phyloP scores from a whole-genome alignment of 441 rosid genomes.

The Gossypium trilobum region DNA sequence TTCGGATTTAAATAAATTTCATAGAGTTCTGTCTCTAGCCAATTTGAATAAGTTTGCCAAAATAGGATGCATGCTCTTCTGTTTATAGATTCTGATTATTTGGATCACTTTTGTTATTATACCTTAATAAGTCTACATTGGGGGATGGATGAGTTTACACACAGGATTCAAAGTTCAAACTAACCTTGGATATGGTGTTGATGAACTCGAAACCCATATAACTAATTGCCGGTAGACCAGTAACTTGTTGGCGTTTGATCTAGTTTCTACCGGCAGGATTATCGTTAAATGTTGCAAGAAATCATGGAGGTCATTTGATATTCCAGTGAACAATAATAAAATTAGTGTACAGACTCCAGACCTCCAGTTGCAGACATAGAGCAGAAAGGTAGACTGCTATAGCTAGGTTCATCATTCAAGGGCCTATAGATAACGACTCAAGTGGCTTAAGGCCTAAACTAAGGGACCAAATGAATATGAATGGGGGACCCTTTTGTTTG shows the following conservation, averaged over 20 bases:
- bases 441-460: background rate
- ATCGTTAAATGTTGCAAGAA: background rate
- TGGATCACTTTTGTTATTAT: background rate
- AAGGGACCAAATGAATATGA: background rate
- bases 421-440: background rate
- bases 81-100: background rate
- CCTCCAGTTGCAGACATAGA: background rate
- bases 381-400: background rate
- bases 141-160: background rate
- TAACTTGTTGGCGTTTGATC: no score
- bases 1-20: background rate
- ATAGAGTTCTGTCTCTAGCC: background rate
- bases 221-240: background rate
- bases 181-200: background rate
- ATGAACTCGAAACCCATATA: background rate
- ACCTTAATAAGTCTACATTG: background rate
- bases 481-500: background rate
- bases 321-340: background rate
- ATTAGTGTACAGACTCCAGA: background rate
- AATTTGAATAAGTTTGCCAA: background rate
- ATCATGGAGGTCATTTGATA: background rate
- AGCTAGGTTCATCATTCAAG: background rate
- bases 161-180: background rate
- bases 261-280: background rate
- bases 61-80: background rate